Evolutionary conservation across 176 grass and related monocot genomes (phyloP).

Genomic region (barley (Hordeum vulgare)): MorexV3_pseudomolecules_assembly NC_058524.1:67762740-67763239

Average conservation of each 20-base stretch:
- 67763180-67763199: no score
- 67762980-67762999: not conserved
- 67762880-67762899: constrained; percentile 32
- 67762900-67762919: constrained; percentile 5
- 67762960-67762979: constrained; percentile 24
- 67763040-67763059: constrained; percentile 27
- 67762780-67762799: constrained; percentile 26
- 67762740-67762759: constrained; percentile 37
- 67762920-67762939: constrained; percentile 25
- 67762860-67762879: no score
- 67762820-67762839: constrained; percentile 36
- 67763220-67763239: no score
- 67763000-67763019: constrained; percentile 8
- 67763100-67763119: no score
- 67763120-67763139: no score
- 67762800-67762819: constrained; percentile 33
- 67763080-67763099: no score
- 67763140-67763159: no score
- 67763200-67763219: no score
- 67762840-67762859: constrained; percentile 28
- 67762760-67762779: constrained; percentile 17
- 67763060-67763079: no score
- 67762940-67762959: no score
- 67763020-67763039: constrained; percentile 34
- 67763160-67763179: no score